phyloP scores from a whole-genome alignment of 1,284 basidiomycete genomes.

The Rhizopogon parksii region DNA sequence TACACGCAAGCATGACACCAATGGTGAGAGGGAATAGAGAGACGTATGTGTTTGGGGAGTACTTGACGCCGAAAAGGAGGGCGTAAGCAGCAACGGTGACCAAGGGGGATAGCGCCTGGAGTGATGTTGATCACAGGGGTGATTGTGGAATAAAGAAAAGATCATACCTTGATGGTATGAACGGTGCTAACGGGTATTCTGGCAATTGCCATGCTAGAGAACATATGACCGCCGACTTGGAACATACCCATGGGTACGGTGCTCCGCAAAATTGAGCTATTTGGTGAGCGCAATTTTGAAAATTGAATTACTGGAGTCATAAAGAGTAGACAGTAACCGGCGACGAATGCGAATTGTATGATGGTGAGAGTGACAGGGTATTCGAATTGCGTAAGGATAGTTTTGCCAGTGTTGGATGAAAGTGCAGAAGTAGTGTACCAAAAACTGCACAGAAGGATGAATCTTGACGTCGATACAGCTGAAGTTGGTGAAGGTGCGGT shows the following conservation, averaged over 20 bases:
- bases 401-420: slow-evolving; percentile 85
- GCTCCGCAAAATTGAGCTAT: slow-evolving; percentile 62
- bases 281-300: slow-evolving; percentile 63
- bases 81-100: slow-evolving; percentile 97
- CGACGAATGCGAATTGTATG: slow-evolving; percentile 94
- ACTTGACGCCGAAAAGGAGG: slow-evolving; percentile 86
- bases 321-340: slow-evolving; percentile 76
- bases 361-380: slow-evolving; percentile 93
- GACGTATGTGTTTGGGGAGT: slow-evolving; percentile 86
- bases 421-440: slow-evolving; percentile 85
- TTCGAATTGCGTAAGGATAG: slow-evolving; percentile 80
- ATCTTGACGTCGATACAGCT: slow-evolving; percentile 32
- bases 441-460: slow-evolving; percentile 63
- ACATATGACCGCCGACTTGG: slow-evolving; percentile 95
- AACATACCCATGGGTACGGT: slow-evolving; percentile 93
- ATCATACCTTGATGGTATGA: slow-evolving; percentile 92
- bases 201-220: slow-evolving; percentile 93
- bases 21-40: slow-evolving; percentile 92
- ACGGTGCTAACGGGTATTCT: slow-evolving; percentile 96
- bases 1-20: slow-evolving; percentile 97
- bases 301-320: slow-evolving; percentile 69
- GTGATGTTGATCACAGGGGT: neutral
- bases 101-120: slow-evolving; percentile 87
- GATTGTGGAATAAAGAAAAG: slow-evolving; percentile 3
- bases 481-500: slow-evolving; percentile 13